A percentile compares a stretch with the other conserved stretches of the same genome.
These are phyloP conservation scores for Blechomonas ayalai DNA, from an alignment of 208 protist species.

Conservation along the genomic window DNA sequence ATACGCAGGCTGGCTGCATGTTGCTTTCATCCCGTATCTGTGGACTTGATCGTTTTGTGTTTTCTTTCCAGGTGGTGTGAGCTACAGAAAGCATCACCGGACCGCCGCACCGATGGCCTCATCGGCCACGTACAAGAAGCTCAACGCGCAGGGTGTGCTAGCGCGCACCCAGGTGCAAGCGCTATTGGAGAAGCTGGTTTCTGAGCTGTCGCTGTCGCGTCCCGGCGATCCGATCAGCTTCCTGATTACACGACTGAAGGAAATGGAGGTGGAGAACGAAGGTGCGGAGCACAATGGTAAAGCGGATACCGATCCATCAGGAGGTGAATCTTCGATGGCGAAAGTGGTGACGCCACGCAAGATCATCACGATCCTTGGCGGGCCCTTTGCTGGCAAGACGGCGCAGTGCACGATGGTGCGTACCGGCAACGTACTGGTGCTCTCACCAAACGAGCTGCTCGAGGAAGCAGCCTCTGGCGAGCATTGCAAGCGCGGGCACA, in stretches of 20 bases:
- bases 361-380: constrained; percentile 7
- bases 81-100: too few species aligned
- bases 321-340: not conserved
- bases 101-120: too few species aligned
- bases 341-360: constrained; percentile 2
- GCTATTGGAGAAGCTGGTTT: constrained; percentile 22
- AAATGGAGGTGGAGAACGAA: constrained; percentile 17
- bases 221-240: constrained; percentile 18
- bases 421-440: not conserved
- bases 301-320: not conserved
- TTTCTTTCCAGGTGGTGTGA: not conserved
- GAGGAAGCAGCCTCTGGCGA: constrained; percentile 10
- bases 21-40: too few species aligned
- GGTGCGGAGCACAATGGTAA: not conserved
- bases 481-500: constrained; percentile 4
- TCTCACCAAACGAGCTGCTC: constrained; percentile 11
- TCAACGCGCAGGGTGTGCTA: constrained; percentile 20
- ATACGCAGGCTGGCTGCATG: too few species aligned
- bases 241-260: constrained; percentile 20
- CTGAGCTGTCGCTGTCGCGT: constrained; percentile 16
- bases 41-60: too few species aligned
- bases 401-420: constrained; percentile 2
- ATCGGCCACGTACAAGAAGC: constrained; percentile 24
- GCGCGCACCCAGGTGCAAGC: constrained; percentile 21
- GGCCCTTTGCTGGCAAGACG: constrained; percentile 8